Base-by-base conservation (phyloP, 257 asterid species). In the Solanum lignicaule region DNA sequence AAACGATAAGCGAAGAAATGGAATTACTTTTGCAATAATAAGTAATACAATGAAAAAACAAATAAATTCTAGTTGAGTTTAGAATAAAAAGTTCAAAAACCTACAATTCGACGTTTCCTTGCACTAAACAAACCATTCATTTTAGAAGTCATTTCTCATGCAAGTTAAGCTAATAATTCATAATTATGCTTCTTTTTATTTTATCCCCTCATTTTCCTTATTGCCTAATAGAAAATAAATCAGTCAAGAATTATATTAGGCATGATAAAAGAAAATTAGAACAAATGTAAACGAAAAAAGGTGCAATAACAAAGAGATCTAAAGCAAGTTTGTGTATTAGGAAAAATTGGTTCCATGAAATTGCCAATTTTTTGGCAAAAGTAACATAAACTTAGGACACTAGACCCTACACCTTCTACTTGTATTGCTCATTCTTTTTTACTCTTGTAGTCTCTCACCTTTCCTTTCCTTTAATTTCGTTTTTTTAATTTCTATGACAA, bases 311-410 rank as follows among this genome's bases (percentile, higher is more conserved):
- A 23, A 35, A 55, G 27, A 60, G 81, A 82, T 84, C 21, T 7
- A 11, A 62, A 41, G 5, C 58, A 16, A 60, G 12, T 35, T 69
- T 31, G 87, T 35, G 55, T 72, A 86, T 74, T 73, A 43, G 38
- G 33, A 62, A 87, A 90, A 68, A 78, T 6, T 55, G 65, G 65
- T 20, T 55, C 65, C n/a, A 55, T 55, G 11, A 55, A 55, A 55
- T 88, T 89, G 92, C 93, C 91, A 76, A 65, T 12, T 74, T 88
- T 90, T 71, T 32, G 91, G 91, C 92, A 88, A 85, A 48, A 84
- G 86, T 88, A 91, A 55, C 89, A 82, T 46, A 29, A 92, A 91
- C 90, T 85, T 81, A 58, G 78, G 81, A 88, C 87, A 84, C 87
- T 87, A 89, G 93, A 88, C 82, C 89, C 90, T 87, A 69, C 72